Evolutionary conservation across 2,329 filamentous ascomycete genomes (phyloP), one percentile per base, ranked within the genome.

Genomic region (Verticillium albo-atrum): DNA sequence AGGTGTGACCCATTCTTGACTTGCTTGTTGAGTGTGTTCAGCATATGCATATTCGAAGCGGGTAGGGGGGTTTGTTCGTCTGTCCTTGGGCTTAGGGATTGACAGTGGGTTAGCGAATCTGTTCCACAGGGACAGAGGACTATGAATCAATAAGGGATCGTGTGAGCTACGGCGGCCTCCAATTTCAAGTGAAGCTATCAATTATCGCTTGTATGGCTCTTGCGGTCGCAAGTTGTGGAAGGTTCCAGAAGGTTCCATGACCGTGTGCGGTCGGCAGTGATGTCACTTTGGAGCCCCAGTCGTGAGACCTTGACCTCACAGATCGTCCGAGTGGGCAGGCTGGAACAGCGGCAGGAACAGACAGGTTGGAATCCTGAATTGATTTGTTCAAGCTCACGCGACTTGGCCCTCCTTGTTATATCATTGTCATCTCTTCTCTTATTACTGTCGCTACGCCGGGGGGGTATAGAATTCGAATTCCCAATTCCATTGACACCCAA

Each of bases 181-280:
- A 14, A 10, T 32, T 9, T 10, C 30, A n/a, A n/a, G n/a, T n/a
- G n/a, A n/a, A n/a, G n/a, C n/a, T n/a, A n/a, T n/a, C n/a, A n/a
- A n/a, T n/a, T n/a, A n/a, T n/a, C n/a, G n/a, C n/a, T n/a, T n/a
- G n/a, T n/a, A n/a, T n/a, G n/a, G n/a, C n/a, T n/a, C 42, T 12
- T 12, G 42, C 7, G n/a, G 7, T 6, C 15, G 54, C 14, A 15
- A 12, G 51, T n/a, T 23, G 60, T 67, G 53, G 71, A 73, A 71
- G 65, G 58, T 73, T 72, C 70, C 64, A 65, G 70, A 71, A 72
- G 63, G 52, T 73, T 72, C 69, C 50, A 65, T 63, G 34, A 2
- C 14, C 42, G 47, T 12, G 14, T 23, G 20, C 34, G 23, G 30
- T 55, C n/a, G 27, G 20, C 20, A n/a, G 55, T 57, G 55, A 57